Evolutionary conservation across 2,329 filamentous ascomycete genomes (phyloP), one percentile per base, ranked within the genome.

Genomic region (Pseudocercospora fuligena): DNA sequence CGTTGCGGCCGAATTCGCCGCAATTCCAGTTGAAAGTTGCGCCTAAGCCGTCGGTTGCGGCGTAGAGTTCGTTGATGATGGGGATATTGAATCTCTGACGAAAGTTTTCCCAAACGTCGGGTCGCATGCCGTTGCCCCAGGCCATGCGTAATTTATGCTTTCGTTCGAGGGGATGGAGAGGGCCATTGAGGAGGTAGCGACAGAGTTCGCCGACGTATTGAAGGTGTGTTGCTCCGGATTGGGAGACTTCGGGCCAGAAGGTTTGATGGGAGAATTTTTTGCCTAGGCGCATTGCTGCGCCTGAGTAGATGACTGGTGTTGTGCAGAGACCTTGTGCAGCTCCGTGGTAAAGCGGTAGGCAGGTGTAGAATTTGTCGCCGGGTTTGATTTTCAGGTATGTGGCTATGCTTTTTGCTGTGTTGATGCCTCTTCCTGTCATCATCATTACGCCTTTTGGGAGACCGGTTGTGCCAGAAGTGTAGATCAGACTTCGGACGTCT

Each of bases 161-260:
- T 73, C 85, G 86, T 78, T 96, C 93, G 23, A 93, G 81, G 64
- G 89, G 84, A 3, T 87, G 82, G 2, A 89, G 79, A 1, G 84
- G 86, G 0, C 89, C 87, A 0, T 91, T 86, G 19, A 95, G 83
- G 1, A 95, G 85, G 77, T 96, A 96, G 3, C 92, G 89, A 69
- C 92, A 89, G 0, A 92, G 93, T 79, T 96, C 92, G 60, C 92
- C 92, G 7, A 96, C 92, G 75, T 96, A 96, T 76, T 94, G 92
- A 65, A 95, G 89, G 5, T 89, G 84, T 1, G 90, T 94, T 19
- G 92, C 90, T 12, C 89, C 81, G 62, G 85, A 86, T 27, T 84
- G 84, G 23, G 90, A 86, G 14, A 91, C 90, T 66, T 95, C 92
- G 5, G 86, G 82, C 90, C 91, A 94, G 79, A 94, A 96, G 0